A percentile compares a stretch with the other conserved stretches of the same genome.
Evolutionary conservation across 2,329 filamentous ascomycete species (phyloP).

Genomic region (Periconia digitata): DNA sequence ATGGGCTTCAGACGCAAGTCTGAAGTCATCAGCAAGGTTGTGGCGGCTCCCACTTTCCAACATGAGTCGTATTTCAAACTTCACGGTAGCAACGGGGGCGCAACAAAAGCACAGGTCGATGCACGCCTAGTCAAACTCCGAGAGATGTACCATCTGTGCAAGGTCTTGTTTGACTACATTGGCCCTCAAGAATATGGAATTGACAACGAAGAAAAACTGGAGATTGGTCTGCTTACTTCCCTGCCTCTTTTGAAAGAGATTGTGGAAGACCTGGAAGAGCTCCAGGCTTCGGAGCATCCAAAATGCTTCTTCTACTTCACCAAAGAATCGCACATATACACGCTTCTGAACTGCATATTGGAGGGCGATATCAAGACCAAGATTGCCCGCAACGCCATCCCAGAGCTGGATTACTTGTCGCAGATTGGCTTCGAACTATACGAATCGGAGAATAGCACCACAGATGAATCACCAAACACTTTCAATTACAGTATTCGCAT

Average conservation of each 20-base stretch:
- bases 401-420: conserved; percentile 93
- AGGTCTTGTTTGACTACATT: conserved; percentile 97
- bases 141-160: conserved; percentile 89
- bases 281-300: conserved; percentile 90
- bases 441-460: conserved; percentile 76
- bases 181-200: conserved; percentile 99
- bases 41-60: conserved; percentile 32
- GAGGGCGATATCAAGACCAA: conserved; percentile 97
- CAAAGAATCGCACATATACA: conserved; percentile 99
- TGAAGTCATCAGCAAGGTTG: conserved; percentile 34
- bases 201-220: conserved; percentile 92
- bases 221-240: conserved; percentile 93
- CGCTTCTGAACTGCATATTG: conserved; percentile 93
- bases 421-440: conserved; percentile 99
- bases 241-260: conserved; percentile 94
- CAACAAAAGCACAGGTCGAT: conserved; percentile 75
- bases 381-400: conserved; percentile 91
- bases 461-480: conserved; percentile 63
- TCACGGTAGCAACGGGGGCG: conserved; percentile 69
- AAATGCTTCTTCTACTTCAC: conserved; percentile 99
- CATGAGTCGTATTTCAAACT: conserved; percentile 82
- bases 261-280: conserved; percentile 93
- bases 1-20: conserved; percentile 58
- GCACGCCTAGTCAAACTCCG: conserved; percentile 83
- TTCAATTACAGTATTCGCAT: conserved; percentile 97